A percentile compares a stretch with the other conserved stretches of the same genome.
phyloP scores from a whole-genome alignment of 805 yeast species.

The Candida michaelii region DNA sequence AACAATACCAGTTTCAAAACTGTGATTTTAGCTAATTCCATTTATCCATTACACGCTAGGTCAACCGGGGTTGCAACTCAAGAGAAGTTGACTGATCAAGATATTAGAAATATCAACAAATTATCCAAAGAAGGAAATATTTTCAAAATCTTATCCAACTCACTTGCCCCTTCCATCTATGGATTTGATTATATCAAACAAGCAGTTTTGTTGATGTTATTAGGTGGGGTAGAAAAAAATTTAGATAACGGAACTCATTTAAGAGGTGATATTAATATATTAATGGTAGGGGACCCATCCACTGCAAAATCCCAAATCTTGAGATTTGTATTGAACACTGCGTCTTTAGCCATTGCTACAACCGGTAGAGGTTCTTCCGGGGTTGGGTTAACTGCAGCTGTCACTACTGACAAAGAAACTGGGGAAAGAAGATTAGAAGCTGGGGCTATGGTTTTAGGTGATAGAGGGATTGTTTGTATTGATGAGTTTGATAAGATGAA shows the following conservation, averaged over 20 bases:
- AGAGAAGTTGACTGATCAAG: slow-evolving; percentile 71
- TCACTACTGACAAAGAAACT: slow-evolving; percentile 92
- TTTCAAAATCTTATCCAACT: slow-evolving; percentile 76
- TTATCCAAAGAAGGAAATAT: slow-evolving; percentile 68
- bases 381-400: slow-evolving; percentile 99
- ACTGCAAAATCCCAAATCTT: slow-evolving; percentile 97
- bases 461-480: slow-evolving; percentile 95
- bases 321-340: slow-evolving; percentile 92
- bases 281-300: slow-evolving; percentile 98
- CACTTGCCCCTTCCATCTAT: slow-evolving; percentile 93
- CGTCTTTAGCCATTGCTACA: slow-evolving; percentile 93
- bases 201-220: slow-evolving; percentile 84
- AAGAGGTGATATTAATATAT: slow-evolving; percentile 94
- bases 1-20: slow-evolving; percentile 74
- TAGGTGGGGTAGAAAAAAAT: slow-evolving; percentile 94
- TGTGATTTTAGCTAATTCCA: slow-evolving; percentile 83
- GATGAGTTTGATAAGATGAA: slow-evolving; percentile 99
- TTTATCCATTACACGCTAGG: slow-evolving; percentile 83
- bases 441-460: slow-evolving; percentile 99
- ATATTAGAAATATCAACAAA: slow-evolving; percentile 82
- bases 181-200: slow-evolving; percentile 90
- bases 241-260: slow-evolving; percentile 93
- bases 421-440: slow-evolving; percentile 97
- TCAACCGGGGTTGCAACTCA: slow-evolving; percentile 79
- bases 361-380: slow-evolving; percentile 99